Base-by-base conservation (phyloP, 306 rosid species). In the Herpetospermum pedunculosum region DNA sequence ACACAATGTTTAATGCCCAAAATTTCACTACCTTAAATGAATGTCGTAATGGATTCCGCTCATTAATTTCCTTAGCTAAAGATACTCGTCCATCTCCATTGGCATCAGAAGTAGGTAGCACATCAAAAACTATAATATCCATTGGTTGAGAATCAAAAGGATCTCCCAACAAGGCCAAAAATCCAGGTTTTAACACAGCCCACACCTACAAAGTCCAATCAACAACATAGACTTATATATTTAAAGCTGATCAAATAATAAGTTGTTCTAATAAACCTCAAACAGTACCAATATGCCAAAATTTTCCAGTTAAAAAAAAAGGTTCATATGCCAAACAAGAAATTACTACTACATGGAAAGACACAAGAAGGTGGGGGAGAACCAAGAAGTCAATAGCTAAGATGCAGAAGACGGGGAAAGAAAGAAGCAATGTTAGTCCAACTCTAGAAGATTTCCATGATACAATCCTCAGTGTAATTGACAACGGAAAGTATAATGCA, bases 101-200 rank as follows among this genome's bases (percentile, higher is more conserved):
- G 69, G 88, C 87, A 84, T 88, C 91, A 23, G 92, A 88, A 71
- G 88, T 65, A 53, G 96, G 92, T 49, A 95, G 85, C 77, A 91
- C 96, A 75, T 95, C 97, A 80, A 95, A 95, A 69, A 91, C 99
- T 77, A 95, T 76, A 75, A 95, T 95, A 81, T 95, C 99, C 75
- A 91, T 72, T n/a, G 97, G 99, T 70, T 91, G 96, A 6, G 78
- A 78, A 84, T 87, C 92, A 81, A 87, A 85, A 75, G 96, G 97
- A 84, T 95, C 92, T 29, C 88, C 91, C 84, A 95, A 86, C 79
- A 95, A 88, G 72, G 96, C 99, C 81, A 95, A 83, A 80, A 95
- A 95, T 73, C 99, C 99, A 78, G 99, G 97, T 80, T 95, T 95
- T 52, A 95, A 75, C 72, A 95, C 92, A 37, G 97, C 97, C 99